A percentile compares a stretch with the other conserved stretches of the same genome.
These are phyloP conservation scores for Alternaria metachromatica DNA, from an alignment of 2,329 filamentous ascomycete species.

Conservation along the genomic window DNA sequence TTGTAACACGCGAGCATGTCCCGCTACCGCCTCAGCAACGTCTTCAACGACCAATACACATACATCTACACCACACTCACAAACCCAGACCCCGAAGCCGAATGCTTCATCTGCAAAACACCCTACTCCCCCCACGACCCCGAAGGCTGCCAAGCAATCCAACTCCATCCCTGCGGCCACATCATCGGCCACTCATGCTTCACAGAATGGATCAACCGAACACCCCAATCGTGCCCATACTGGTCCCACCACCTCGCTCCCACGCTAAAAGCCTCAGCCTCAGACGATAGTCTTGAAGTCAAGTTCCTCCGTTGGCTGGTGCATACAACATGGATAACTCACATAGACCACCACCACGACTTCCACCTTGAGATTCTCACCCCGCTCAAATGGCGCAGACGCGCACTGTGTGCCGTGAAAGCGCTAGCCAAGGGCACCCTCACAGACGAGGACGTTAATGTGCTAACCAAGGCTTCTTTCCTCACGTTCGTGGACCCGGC, in stretches of 20 bases:
- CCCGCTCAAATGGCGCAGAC: not conserved
- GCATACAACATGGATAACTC: not conserved
- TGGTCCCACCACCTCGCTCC: not conserved
- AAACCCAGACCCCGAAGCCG: not conserved
- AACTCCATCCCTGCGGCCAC: not conserved
- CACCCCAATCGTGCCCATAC: not conserved
- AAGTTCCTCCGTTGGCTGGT: not conserved
- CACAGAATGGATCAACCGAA: not conserved
- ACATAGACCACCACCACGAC: not conserved
- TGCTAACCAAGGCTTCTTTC: not conserved
- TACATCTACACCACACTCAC: not conserved
- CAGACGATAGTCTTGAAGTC: not conserved
- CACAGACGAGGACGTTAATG: not conserved
- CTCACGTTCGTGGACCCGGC: not conserved
- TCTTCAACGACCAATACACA: not conserved
- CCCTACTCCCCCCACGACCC: not conserved
- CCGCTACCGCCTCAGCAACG: not conserved
- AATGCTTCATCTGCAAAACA: not conserved
- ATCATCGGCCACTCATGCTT: not conserved
- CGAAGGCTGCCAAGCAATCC: not conserved
- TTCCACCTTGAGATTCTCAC: not conserved
- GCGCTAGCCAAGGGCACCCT: not conserved
- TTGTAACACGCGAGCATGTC: not conserved
- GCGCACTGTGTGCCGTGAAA: not conserved
- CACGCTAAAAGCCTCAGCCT: not conserved